Evolutionary conservation across 257 asterid species (phyloP).

Genomic region (Echium plantagineum): DNA sequence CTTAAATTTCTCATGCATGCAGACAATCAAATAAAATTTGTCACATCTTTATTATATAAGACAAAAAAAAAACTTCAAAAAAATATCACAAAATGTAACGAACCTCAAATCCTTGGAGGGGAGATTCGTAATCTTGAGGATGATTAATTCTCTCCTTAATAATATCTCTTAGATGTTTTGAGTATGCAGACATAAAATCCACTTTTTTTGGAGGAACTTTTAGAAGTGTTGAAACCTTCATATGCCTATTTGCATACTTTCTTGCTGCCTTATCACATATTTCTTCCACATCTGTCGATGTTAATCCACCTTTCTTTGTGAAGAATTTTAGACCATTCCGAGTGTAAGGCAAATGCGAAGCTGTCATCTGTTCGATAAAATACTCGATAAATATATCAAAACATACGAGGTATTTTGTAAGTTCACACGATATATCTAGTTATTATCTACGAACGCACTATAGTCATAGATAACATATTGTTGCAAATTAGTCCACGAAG

Average conservation of each 20-base stretch:
- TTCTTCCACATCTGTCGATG: slow-evolving; percentile 66
- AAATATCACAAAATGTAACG: neutral
- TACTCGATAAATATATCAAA: too few species aligned
- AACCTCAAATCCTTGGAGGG: slow-evolving; percentile 83
- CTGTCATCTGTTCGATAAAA: slow-evolving; percentile 61
- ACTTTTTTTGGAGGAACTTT: slow-evolving; percentile 31
- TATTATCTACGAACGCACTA: too few species aligned
- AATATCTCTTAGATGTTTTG: slow-evolving; percentile 56
- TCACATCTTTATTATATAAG: neutral
- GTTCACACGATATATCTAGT: too few species aligned
- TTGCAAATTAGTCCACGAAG: too few species aligned
- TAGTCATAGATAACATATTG: too few species aligned
- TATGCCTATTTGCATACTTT: slow-evolving; percentile 53
- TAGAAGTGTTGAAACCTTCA: slow-evolving; percentile 50
- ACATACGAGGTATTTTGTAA: too few species aligned
- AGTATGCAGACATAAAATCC: slow-evolving; percentile 68
- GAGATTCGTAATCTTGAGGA: slow-evolving; percentile 55
- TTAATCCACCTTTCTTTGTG: slow-evolving; percentile 74
- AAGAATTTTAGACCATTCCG: slow-evolving; percentile 80
- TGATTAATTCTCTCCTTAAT: slow-evolving; percentile 70
- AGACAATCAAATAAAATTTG: slow-evolving; percentile 1
- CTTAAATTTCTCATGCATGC: slow-evolving; percentile 8
- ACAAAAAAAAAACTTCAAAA: neutral
- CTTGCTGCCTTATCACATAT: slow-evolving; percentile 71
- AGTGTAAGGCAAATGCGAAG: slow-evolving; percentile 90